Evolutionary conservation across 2,329 filamentous ascomycete species (phyloP).

Genomic region (Rasamsonia emersonii): DNA sequence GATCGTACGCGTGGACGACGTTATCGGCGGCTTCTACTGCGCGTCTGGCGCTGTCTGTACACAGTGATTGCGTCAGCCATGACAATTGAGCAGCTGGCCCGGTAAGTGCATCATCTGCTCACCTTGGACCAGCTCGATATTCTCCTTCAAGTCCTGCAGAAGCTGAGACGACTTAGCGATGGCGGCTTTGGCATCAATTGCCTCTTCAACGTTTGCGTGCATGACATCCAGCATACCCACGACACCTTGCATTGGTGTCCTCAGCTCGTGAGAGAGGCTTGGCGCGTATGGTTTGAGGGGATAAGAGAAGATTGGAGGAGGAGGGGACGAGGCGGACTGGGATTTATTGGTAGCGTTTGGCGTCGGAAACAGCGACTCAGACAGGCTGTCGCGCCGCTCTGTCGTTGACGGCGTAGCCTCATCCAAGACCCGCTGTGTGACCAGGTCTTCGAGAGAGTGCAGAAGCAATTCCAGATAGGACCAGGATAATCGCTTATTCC

Average conservation of each 20-base stretch:
- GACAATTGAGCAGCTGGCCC: too few species aligned
- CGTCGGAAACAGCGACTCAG: slow-evolving; percentile 16
- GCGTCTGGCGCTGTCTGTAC: slow-evolving; percentile 57
- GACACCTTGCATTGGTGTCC: slow-evolving; percentile 68
- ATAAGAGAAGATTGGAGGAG: slow-evolving; percentile 49
- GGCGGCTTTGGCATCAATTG: slow-evolving; percentile 47
- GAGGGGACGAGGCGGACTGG: slow-evolving; percentile 46
- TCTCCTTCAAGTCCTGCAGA: slow-evolving; percentile 56
- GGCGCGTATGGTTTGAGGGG: slow-evolving; percentile 64
- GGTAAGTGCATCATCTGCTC: slow-evolving; percentile 13
- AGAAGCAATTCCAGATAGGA: slow-evolving; percentile 59
- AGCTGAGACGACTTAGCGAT: slow-evolving; percentile 43
- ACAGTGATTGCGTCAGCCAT: neutral
- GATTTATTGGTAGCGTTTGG: slow-evolving; percentile 17
- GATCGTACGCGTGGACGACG: slow-evolving; percentile 65
- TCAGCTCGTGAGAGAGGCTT: slow-evolving; percentile 61
- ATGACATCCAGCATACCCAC: slow-evolving; percentile 70
- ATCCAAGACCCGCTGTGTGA: slow-evolving; percentile 49
- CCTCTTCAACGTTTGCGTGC: slow-evolving; percentile 63
- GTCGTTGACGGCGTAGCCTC: slow-evolving; percentile 39
- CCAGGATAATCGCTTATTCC: slow-evolving; percentile 52
- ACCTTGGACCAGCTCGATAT: slow-evolving; percentile 65
- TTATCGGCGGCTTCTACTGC: slow-evolving; percentile 68
- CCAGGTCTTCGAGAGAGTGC: slow-evolving; percentile 60
- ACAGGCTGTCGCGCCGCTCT: slow-evolving; percentile 19